phyloP scores from a whole-genome alignment of 106 monocot genomes.

The Triglochin maritima region DNA sequence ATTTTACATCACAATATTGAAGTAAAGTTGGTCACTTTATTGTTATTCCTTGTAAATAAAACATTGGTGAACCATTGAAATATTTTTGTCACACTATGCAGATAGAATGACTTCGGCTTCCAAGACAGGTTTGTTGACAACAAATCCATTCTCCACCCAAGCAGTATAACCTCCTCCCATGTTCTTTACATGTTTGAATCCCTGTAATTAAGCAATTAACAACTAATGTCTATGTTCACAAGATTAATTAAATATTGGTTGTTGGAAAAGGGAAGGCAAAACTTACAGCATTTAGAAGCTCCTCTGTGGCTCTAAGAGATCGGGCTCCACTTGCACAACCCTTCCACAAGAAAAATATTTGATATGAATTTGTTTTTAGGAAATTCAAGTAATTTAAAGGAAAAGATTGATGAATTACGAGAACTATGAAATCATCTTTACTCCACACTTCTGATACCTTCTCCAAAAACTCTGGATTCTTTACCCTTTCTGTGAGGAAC shows the following conservation, averaged over 20 bases:
- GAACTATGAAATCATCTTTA: constrained; percentile 46
- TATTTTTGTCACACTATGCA: not conserved
- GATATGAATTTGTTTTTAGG: not conserved
- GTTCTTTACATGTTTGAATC: constrained; percentile 57
- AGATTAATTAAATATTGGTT: too few species aligned
- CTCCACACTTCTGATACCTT: constrained; percentile 31
- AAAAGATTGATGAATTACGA: constrained; percentile 23
- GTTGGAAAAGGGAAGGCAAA: not conserved
- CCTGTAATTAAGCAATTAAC: constrained; percentile 18
- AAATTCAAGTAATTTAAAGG: not conserved
- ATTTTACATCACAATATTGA: too few species aligned
- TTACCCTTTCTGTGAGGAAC: constrained; percentile 43
- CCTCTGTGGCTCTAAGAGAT: constrained; percentile 33
- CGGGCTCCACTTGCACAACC: constrained; percentile 35
- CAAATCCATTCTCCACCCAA: constrained; percentile 42
- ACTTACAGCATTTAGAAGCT: constrained; percentile 40
- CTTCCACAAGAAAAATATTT: constrained; percentile 2
- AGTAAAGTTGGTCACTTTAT: too few species aligned
- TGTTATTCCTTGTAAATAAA: too few species aligned
- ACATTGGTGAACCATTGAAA: too few species aligned
- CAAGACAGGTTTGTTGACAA: constrained; percentile 15
- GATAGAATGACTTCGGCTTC: too few species aligned
- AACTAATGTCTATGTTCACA: not conserved
- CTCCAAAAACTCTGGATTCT: constrained; percentile 46
- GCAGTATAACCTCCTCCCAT: constrained; percentile 48